Base-by-base conservation (phyloP, 2,329 filamentous ascomycete genomes). In the Laburnicola sp. region DNA sequence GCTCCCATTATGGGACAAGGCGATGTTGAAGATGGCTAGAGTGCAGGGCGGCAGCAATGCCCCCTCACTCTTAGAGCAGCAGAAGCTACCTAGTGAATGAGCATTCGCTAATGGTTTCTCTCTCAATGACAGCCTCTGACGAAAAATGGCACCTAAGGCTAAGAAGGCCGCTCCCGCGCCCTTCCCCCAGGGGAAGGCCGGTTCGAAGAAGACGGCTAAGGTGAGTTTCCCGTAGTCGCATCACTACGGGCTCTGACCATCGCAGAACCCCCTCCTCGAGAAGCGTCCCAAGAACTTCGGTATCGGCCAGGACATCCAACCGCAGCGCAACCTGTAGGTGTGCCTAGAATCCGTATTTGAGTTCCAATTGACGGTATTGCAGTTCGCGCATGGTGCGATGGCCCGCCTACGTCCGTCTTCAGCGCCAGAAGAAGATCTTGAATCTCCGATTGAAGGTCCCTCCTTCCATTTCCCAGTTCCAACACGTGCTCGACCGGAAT, bases 81-180 rank as follows among this genome's bases (percentile, higher is more conserved):
- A 67, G 63, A 66, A 65, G 57, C 61, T 64, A 81, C 80, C 85
- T 86, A 83, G 82, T 87, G 87, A 84, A 86, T 84, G 85, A 82
- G 84, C 68, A 79, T 82, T 79, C 77, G 88, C 91, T 97, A 89
- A 96, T 91, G 82, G 90, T 87, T 91, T 96, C 89, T 94, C 92
- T 91, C 93, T 97, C 93, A 94, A 97, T 97, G 92, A 97, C 83
- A 97, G 94, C 91, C 94, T 88, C 89, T 16, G 59, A 68, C 89
- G 60, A 64, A 69, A 64, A 56, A 73, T 73, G 71, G 63, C 71
- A 64, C 73, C 93, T 77, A 99, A 97, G 84, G 91, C 91, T 84
- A 97, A 97, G 89, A 97, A 97, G 86, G 87, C 90, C 81, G 94
- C 94, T 73, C 83, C 94, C 77, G 91, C 94, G 82, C 94, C 94